Evolutionary conservation across 2,329 filamentous ascomycete species (phyloP), one percentile per base, ranked within the genome.

Genomic region (Colletotrichum kahawae): DNA sequence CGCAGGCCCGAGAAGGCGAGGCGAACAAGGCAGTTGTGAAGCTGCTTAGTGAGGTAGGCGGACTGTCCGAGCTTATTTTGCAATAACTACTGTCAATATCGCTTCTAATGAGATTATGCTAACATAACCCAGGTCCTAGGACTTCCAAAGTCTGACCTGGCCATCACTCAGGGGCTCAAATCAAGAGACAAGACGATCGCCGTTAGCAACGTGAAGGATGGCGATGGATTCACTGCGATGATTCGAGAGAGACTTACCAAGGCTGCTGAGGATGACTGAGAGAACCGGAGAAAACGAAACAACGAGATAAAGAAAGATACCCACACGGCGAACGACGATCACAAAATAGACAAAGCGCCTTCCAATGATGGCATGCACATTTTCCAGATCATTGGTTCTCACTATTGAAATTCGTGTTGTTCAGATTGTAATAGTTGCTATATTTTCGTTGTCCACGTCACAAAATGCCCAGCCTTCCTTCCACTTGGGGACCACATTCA

Each of bases 21-120:
- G 91, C 93, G 7, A 95, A 95, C 80, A 90, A 89, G 80, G 93
- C 93, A 6, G 91, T 94, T 4, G 84, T 91, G 64, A 86, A 89
- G 48, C 83, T 95, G 6, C 84, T 95, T 70, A 92, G 92, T 77
- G 85, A 91, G 79, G 91, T 92, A 78, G 2, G 57, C 18, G 6
- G 7, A 2, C 31, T 18, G n/a, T 7, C 24, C 3, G 16, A 2
- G 18, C 21, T 48, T 48, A 1, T 12, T 48, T 21, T 57, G 7
- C 24, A 27, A 65, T 9, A 31, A 13, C 10, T 27, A 14, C 2
- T 31, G 21, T 56, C 16, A 38, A 9, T 12, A 16, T 34, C 5
- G 8, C 16, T 57, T 7, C 10, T 7, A 13, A 21, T 12, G 33
- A 29, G 27, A n/a, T 43, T 31, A 38, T 68, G 56, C 33, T 78